phyloP scores from a whole-genome alignment of 768 basidiomycete species.

The Russula ochroleuca region DNA sequence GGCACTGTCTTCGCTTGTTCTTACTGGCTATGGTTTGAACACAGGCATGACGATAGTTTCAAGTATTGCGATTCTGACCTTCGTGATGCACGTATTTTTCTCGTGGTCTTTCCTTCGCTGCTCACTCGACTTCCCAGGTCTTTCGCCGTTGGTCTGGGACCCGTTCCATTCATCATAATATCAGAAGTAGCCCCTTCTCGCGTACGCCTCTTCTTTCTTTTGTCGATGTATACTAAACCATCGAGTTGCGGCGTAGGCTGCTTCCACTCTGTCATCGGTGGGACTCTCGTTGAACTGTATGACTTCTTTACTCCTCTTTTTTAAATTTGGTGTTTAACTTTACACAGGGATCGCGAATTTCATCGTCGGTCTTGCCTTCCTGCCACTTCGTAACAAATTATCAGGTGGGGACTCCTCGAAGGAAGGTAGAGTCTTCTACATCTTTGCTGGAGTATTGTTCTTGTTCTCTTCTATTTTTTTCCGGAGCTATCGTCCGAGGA shows the following conservation, averaged over 20 bases:
- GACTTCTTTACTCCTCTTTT: background rate
- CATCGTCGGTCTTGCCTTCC: constrained; percentile 74
- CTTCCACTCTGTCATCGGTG: constrained; percentile 32
- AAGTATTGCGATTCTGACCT: constrained; percentile 69
- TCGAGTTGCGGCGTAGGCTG: constrained; percentile 26
- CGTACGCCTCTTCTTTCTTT: constrained; percentile 42
- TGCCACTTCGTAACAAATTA: constrained; percentile 76
- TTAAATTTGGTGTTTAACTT: constrained; percentile 6
- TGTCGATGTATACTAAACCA: background rate
- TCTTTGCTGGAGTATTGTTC: constrained; percentile 62
- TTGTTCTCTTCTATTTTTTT: constrained; percentile 34
- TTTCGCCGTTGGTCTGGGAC: constrained; percentile 87
- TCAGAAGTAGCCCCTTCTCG: constrained; percentile 82
- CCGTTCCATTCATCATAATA: constrained; percentile 89
- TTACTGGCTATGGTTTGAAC: constrained; percentile 69
- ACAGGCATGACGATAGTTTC: constrained; percentile 54
- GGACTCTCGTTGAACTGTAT: constrained; percentile 32
- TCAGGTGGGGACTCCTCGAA: constrained; percentile 54
- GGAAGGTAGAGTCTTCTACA: constrained; percentile 85
- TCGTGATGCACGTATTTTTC: constrained; percentile 60
- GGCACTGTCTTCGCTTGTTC: constrained; percentile 58
- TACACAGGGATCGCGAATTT: constrained; percentile 78
- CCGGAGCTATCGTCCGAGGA: constrained; percentile 31
- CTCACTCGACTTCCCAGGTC: constrained; percentile 45
- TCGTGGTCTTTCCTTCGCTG: background rate